Base-by-base conservation (phyloP, 176 grass and related monocot genomes). In the Rhynchospora breviuscula region DNA sequence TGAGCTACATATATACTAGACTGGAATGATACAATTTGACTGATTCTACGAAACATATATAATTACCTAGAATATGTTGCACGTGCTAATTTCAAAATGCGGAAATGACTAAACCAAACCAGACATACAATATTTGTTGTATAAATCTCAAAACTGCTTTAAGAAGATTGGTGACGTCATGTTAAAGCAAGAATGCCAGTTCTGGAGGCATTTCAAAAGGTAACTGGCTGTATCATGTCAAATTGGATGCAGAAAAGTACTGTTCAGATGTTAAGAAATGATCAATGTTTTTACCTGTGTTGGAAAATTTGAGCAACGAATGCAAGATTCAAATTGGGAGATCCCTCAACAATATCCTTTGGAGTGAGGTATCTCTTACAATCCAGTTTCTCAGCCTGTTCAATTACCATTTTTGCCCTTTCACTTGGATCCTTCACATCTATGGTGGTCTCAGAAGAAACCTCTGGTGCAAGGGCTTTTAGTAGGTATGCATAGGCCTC, bases 291-390 rank as follows among this genome's bases (percentile, higher is more conserved):
- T 86, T 79, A 95, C 95, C 93, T 89, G 67, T 95, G 92, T 82
- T 98, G 95, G 80, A 98, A 98, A 86, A 98, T 98, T 85, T 98
- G 95, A 59, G 95, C 95, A 79, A 95, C 95, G 86, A 98, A 98
- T 89, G 92, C 95, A 88, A 98, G 95, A 90, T 98, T 98, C 71
- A 98, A 87, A 91, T 98, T 98, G 81, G 95, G 89, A 87, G 95
- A 98, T 61, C 95, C 95, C 84, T 98, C 95, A 14, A 92, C 90
- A 57, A 98, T 98, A 86, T 98, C 95, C 82, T 98, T 95, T 85
- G 93, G 92, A 77, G 87, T 93, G 60, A 98, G 69, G 74, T 98
- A 98, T 88, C 95, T 86, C 88, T 98, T 98, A 73, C 95, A 98
- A 68, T 95, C 90, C 87, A 98, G 88, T 43, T 93, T 98, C 81